Percentiles rank a stretch among this genome's conserved stretches.
phyloP scores from a whole-genome alignment of 2,329 filamentous ascomycete genomes.

The Botrytis hyacinthi region DNA sequence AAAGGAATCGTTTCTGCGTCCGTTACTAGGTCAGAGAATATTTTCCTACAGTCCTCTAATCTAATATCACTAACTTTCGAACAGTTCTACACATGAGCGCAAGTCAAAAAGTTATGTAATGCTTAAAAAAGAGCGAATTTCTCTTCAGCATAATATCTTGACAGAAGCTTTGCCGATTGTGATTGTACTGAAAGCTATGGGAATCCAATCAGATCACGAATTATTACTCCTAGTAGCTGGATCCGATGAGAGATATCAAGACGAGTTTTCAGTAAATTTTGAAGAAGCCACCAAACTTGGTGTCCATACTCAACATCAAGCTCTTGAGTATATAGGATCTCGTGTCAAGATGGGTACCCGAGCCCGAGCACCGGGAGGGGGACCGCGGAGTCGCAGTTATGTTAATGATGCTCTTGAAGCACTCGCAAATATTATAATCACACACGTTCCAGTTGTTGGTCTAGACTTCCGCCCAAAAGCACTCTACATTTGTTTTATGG shows the following conservation, averaged over 20 bases:
- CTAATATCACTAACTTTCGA: slow-evolving; percentile 21
- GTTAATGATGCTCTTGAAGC: slow-evolving; percentile 92
- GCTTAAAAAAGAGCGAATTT: slow-evolving; percentile 88
- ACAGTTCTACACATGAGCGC: slow-evolving; percentile 90
- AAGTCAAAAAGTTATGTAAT: slow-evolving; percentile 98
- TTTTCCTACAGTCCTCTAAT: background rate
- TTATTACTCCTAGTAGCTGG: slow-evolving; percentile 90
- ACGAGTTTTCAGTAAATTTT: slow-evolving; percentile 93
- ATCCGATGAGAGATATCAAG: slow-evolving; percentile 83
- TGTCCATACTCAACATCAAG: slow-evolving; percentile 91
- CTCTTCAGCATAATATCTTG: slow-evolving; percentile 88
- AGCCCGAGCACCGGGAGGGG: slow-evolving; percentile 48
- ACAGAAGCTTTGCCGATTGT: slow-evolving; percentile 94
- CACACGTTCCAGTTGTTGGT: slow-evolving; percentile 87
- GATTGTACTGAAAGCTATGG: slow-evolving; percentile 88
- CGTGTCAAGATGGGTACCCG: slow-evolving; percentile 82
- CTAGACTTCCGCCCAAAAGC: slow-evolving; percentile 97
- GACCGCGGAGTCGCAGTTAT: slow-evolving; percentile 67
- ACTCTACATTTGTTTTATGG: slow-evolving; percentile 95
- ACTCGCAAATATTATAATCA: slow-evolving; percentile 87
- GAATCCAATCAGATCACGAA: slow-evolving; percentile 90
- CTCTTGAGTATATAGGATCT: slow-evolving; percentile 84
- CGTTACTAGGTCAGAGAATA: slow-evolving; percentile 63
- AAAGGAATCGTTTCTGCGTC: slow-evolving; percentile 94
- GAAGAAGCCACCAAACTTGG: slow-evolving; percentile 83